Conservation (phyloP, 2,329 filamentous ascomycete genomes). For the Fusarium brachygibbosum region DNA sequence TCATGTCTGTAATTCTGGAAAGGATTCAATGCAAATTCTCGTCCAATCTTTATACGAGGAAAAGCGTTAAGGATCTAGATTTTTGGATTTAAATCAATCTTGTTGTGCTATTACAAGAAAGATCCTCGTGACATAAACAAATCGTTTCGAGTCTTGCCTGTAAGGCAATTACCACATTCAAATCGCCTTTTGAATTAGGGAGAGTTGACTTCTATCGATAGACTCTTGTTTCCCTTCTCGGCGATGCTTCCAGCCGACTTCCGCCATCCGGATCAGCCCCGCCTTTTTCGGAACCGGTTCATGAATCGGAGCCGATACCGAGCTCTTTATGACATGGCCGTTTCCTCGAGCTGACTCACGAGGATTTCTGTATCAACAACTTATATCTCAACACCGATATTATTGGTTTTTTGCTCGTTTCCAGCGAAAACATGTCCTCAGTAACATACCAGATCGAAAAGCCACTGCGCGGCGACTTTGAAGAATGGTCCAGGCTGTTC, state of each 20-base stretch:
- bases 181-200: no score
- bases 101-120: no score
- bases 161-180: no score
- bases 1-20: no score
- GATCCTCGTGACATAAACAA: no score
- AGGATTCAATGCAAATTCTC: no score
- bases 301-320: background rate
- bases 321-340: background rate
- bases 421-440: background rate
- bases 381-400: fast-evolving
- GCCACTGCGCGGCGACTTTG: conserved; percentile 14
- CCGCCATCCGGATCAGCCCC: background rate
- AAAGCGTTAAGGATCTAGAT: no score
- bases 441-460: conserved; percentile 18
- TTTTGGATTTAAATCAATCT: no score
- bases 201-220: background rate
- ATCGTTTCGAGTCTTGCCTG: no score
- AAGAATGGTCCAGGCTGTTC: conserved; percentile 30
- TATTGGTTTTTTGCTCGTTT: no score
- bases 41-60: no score
- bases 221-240: background rate
- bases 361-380: no score
- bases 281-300: conserved; percentile 10
- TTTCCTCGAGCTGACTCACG: background rate
- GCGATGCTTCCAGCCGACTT: background rate